Base-by-base conservation (phyloP, 2,329 filamentous ascomycete species). In the Aspergillus versicolor region DNA sequence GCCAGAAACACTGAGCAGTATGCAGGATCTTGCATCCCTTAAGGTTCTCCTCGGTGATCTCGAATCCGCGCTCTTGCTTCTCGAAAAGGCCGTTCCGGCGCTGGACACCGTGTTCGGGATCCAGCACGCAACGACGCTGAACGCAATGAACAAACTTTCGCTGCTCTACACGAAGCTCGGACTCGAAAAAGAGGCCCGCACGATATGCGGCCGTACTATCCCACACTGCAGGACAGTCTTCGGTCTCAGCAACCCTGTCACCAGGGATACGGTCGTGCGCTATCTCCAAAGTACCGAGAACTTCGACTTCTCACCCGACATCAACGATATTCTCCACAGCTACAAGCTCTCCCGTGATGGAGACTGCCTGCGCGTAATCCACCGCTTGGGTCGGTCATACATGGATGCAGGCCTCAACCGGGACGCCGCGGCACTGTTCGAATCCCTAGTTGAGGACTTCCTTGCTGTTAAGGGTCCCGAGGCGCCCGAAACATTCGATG, bases 101-200 rank as follows among this genome's bases (percentile, higher is more conserved):
- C 63, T 69, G 8, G 68, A 70, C 41, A 67, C 66, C 3, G 68
- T 71, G 4, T 65, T 70, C 30, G 68, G 68, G 7, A 46, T 69
- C 2, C 67, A 70, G 42, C 65, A 68, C 45, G 68, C 63, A 49
- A 67, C 55, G 2, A 70, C 68, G 3, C 42, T 71, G n/a, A 61
- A 63, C 38, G 66, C 68, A 11, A 70, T 70, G 65, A 68, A 67
- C 46, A 64, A 69, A 49, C 40, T 71, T 2, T 70, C 68, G 4
- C 61, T 62, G 12, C 45, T 71, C 5, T 71, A 71, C 51, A 65
- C 69, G 48, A 70, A 67, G 41, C 65, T 70, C n/a, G 64, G 68
- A 1, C 44, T 69, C 12, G 57, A 65, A n/a, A 63, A 67, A 11
- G 60, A 70, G 46, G 69, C 66, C 1, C 66, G 65, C n/a, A 44